Base-by-base conservation (phyloP, 148 eudicot genomes). In the Salicornia ramosissima region DNA sequence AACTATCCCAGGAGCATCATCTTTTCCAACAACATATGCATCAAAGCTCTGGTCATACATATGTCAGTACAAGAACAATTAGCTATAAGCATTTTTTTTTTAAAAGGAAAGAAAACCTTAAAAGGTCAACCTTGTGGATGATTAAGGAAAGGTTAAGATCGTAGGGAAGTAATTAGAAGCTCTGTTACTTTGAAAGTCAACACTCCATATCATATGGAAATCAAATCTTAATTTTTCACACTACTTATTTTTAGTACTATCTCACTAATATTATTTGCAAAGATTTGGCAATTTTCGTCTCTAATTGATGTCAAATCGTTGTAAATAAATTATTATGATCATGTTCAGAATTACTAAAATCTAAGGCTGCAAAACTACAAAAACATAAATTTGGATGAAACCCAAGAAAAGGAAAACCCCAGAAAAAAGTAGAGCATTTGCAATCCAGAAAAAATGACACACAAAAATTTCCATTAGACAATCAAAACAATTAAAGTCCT, bases 1-100 rank as follows among this genome's bases (percentile, higher is more conserved):
- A 70, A 92, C 98, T 31, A 92, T 84, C 26, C 91, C 97, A 64
- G 96, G 97, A 54, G 97, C 93, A 83, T 90, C 83, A 16, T 92
- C 96, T 85, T 86, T 90, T 47, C 97, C 97, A 55, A 85, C 83
- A 82, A 92, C 89, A 77, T 92, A 92, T 13, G 97, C 97, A 78
- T 92, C 96, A 72, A 92, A 92, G 65, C 83, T 80, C 97, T 92
- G 65, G 65, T 57, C 26, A 10, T 73, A 34, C 43, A 50, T 11
- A 50, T 10, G 1, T n/a, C 18, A 28, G 63, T 34, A 71, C 25
- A 24, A 19, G 2, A 30, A 57, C 3, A 57, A 57, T 29, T 2
- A 57, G 0, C 30, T 21, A 29, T 29, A 29, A 57, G 49, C 15
- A 6, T 45, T 13, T 45, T 9, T 22, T 12, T 21, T 24, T 51